These are phyloP conservation scores for Phytophthora sp. DNA, from an alignment of 352 stramenopile genomes.

Conservation along the genomic window DNA sequence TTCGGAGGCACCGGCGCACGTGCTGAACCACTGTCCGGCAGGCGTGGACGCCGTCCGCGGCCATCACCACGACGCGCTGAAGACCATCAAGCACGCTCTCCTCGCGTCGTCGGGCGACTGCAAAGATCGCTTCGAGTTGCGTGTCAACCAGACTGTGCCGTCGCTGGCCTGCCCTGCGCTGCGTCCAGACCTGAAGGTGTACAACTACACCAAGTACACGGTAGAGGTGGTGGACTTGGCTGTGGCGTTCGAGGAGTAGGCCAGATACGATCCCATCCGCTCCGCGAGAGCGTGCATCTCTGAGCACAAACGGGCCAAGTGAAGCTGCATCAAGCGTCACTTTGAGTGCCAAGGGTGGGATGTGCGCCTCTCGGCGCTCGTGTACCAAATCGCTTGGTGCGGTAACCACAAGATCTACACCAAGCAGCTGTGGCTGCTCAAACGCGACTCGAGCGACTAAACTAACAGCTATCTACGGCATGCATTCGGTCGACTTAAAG, in stretches of 20 bases:
- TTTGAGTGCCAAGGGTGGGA: constrained; percentile 9
- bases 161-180: background rate
- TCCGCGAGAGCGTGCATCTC: background rate
- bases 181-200: background rate
- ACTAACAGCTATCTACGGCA: background rate
- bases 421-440: background rate
- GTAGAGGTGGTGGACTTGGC: constrained; percentile 12
- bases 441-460: background rate
- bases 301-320: background rate
- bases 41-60: constrained; percentile 12
- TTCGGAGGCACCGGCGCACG: constrained; percentile 7
- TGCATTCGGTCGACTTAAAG: background rate
- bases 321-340: constrained; percentile 8
- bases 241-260: constrained; percentile 3
- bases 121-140: constrained; percentile 5
- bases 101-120: background rate
- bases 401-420: background rate
- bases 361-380: background rate
- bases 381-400: background rate
- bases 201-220: constrained; percentile 13
- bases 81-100: constrained; percentile 16
- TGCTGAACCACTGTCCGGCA: constrained; percentile 21
- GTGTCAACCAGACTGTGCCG: constrained; percentile 21
- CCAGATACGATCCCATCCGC: too few species aligned
- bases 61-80: constrained; percentile 18